phyloP scores from a whole-genome alignment of 2,329 filamentous ascomycete genomes.

The Hymenoscyphus linearis region DNA sequence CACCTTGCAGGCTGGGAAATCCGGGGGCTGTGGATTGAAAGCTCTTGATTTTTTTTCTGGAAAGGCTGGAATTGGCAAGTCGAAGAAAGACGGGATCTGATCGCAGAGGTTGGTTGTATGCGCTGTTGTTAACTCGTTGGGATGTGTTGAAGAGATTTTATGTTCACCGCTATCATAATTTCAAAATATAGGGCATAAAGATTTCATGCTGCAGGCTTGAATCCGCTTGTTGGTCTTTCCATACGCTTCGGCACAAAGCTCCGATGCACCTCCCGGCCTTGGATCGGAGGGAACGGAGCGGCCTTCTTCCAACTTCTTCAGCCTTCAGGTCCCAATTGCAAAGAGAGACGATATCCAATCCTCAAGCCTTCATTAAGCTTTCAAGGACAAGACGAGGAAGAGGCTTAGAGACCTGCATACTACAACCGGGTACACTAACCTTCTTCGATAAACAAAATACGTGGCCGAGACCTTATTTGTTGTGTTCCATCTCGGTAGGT shows the following conservation, averaged over 20 bases:
- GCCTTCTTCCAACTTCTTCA: not conserved
- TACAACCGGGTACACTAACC: not conserved
- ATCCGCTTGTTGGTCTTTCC: too few relatives aligned
- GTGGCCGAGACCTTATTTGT: not conserved
- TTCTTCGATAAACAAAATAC: not conserved
- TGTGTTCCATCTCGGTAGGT: not conserved
- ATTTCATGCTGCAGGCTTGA: not conserved
- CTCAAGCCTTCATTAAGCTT: not conserved
- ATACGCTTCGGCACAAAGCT: not conserved
- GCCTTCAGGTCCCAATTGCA: not conserved
- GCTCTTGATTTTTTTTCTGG: not conserved
- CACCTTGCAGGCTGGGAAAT: too few relatives aligned
- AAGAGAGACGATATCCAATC: not conserved
- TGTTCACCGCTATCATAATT: slow-evolving; percentile 24
- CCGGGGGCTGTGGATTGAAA: too few relatives aligned
- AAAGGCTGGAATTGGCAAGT: not conserved
- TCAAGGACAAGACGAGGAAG: too few relatives aligned
- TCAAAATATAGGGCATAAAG: slow-evolving; percentile 9
- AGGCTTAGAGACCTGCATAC: slow-evolving; percentile 2
- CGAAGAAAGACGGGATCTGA: not conserved
- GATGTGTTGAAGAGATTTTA: not conserved
- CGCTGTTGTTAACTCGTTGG: not conserved
- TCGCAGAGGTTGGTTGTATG: not conserved
- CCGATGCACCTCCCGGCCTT: not conserved
- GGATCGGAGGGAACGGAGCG: not conserved